These are phyloP conservation scores for Pyrus hybrid DNA, from an alignment of 331 rosid species.

Conservation along the genomic window DNA sequence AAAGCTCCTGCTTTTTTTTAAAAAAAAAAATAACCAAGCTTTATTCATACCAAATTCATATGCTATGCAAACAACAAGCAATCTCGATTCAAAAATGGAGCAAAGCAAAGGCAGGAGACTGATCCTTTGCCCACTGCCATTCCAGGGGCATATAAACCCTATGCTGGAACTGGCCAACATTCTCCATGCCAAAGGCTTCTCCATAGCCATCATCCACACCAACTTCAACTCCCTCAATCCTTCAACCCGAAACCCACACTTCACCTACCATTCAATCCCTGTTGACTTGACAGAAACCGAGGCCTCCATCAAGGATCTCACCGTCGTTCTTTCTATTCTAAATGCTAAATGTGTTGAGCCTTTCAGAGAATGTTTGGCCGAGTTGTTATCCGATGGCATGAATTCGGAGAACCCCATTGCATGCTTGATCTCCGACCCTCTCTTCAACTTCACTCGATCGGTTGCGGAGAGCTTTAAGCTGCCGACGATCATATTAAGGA, in stretches of 20 bases:
- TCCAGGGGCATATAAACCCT: constrained; percentile 22
- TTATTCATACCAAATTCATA: no score
- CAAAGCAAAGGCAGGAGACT: constrained; percentile 12
- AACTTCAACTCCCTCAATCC: no score
- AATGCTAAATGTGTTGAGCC: constrained; percentile 15
- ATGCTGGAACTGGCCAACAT: constrained; percentile 21
- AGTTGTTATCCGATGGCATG: constrained; percentile 7
- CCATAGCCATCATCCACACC: background rate
- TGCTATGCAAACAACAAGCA: no score
- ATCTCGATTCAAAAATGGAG: background rate
- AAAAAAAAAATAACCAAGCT: no score
- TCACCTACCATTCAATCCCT: constrained; percentile 7
- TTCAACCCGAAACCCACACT: constrained; percentile 3
- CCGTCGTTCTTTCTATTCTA: constrained; percentile 8
- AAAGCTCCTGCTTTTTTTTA: no score
- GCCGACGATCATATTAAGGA: constrained; percentile 33
- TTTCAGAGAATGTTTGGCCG: constrained; percentile 17
- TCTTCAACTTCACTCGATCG: constrained; percentile 25
- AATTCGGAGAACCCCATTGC: constrained; percentile 23
- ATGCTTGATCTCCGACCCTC: constrained; percentile 41
- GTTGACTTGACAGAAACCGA: background rate
- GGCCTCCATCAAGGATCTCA: background rate
- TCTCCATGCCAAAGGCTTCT: constrained; percentile 18
- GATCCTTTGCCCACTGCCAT: constrained; percentile 19
- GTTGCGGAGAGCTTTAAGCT: constrained; percentile 30